Evolutionary conservation across 2,329 filamentous ascomycete species (phyloP).

Genomic region (Colletotrichum sublineola): DNA sequence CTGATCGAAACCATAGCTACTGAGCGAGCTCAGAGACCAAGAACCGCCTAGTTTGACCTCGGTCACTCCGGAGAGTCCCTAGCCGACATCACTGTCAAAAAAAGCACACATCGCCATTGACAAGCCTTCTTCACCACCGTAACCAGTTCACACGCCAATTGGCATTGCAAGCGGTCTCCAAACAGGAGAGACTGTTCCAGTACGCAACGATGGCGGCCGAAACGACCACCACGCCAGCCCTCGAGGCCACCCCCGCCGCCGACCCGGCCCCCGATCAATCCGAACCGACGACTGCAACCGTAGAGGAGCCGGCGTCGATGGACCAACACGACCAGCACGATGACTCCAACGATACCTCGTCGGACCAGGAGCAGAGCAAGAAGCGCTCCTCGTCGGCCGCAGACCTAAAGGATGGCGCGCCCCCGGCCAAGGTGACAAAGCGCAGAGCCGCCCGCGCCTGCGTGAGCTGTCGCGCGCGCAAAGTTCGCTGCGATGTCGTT

Average conservation of each 20-base stretch:
- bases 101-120: neutral
- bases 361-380: slow-evolving; percentile 40
- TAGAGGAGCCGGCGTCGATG: slow-evolving; percentile 18
- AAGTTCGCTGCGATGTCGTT: slow-evolving; percentile 94
- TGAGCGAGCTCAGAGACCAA: slow-evolving; percentile 8
- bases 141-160: slow-evolving; percentile 12
- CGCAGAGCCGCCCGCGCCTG: slow-evolving; percentile 92
- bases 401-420: slow-evolving; percentile 39
- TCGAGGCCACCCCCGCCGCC: slow-evolving; percentile 23
- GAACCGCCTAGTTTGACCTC: slow-evolving; percentile 3
- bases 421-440: slow-evolving; percentile 71
- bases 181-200: slow-evolving; percentile 31
- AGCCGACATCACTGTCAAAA: neutral
- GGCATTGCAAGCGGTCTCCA: slow-evolving; percentile 34
- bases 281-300: slow-evolving; percentile 21
- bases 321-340: slow-evolving; percentile 28
- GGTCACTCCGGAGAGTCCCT: neutral
- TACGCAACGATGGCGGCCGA: slow-evolving; percentile 32
- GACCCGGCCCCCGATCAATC: slow-evolving; percentile 31
- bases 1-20: slow-evolving; percentile 16
- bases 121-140: neutral
- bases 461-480: slow-evolving; percentile 87
- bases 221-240: slow-evolving; percentile 17
- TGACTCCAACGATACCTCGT: slow-evolving; percentile 33
- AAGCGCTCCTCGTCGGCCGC: slow-evolving; percentile 40